Evolutionary conservation across 805 yeast genomes (phyloP), one percentile per base, ranked within the genome.

Genomic region (Barnettozyma populi): DNA sequence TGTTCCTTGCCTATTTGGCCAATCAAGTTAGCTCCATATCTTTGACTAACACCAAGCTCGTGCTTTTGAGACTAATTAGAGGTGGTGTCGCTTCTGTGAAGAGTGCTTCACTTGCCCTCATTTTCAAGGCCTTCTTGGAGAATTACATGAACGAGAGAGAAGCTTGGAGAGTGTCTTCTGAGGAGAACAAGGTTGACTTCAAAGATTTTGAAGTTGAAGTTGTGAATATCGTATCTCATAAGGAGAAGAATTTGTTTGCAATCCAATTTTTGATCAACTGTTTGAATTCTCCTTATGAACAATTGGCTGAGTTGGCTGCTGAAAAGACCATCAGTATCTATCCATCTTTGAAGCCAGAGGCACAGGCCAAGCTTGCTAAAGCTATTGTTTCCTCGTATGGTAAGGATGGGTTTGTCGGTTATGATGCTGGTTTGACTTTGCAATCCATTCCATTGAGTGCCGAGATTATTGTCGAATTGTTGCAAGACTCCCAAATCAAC

Each of bases 1-100:
- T 84, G 6, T 71, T 76, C 40, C 63, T 82, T 46, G 76, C 90
- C 0, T 86, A 82, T 54, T 72, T 88, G 57, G 78, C 84, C 18
- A 80, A 84, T 47, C 94, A 89, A 63, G 85, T 87, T 58, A 62
- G 70, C 35, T 55, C 68, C 8, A 67, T 74, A 21, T 65, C 78
- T 8, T 53, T 81, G 21, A 83, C 86, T 20, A 73, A 66, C 19
- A 70, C 87, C 20, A 86, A 89, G 59, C 64, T 70, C 38, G 67
- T 70, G 25, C 67, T 83, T 4, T 60, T 83, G 49, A 58, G 64
- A n/a, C 55, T 74, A 35, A 62, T 83, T n/a, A 67, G 71, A 18
- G 67, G 68, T 7, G 69, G 66, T 7, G 50, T 54, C 7, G 29
- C 56, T 4, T 55, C 64, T 8, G 61, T 69, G 21, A 73, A 74